Conservation (phyloP, 345 rosid species). For the Hirschfeldia incana region DNA sequence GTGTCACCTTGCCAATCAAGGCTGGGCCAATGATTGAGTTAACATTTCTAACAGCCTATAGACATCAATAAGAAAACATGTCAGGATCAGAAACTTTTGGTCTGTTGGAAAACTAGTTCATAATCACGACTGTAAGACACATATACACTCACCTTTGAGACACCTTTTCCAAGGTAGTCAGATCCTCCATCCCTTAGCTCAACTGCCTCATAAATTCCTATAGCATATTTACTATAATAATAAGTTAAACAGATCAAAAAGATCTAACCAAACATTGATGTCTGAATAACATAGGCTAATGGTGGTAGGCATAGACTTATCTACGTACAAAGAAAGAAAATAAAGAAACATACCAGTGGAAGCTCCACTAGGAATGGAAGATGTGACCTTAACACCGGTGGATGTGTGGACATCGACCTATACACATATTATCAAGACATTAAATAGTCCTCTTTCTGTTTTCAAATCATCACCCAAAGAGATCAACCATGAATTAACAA, state of each 20-base stretch:
- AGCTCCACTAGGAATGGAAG: conserved; percentile 96
- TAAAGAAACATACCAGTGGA: conserved; percentile 65
- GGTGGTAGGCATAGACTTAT: neutral
- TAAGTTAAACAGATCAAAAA: neutral
- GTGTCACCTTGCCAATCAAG: conserved; percentile 74
- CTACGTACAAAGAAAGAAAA: neutral
- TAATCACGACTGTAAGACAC: neutral
- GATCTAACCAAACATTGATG: neutral
- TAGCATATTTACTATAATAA: neutral
- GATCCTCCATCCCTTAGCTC: conserved; percentile 95
- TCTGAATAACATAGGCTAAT: neutral
- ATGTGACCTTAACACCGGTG: conserved; percentile 56
- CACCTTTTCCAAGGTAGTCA: conserved; percentile 96
- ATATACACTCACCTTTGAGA: conserved; percentile 54
- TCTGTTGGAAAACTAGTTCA: neutral
- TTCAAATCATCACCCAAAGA: neutral
- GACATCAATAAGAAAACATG: neutral
- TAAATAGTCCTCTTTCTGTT: neutral
- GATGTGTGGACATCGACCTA: conserved; percentile 45
- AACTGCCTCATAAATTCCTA: conserved; percentile 89
- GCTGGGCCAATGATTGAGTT: conserved; percentile 82
- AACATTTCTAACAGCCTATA: conserved; percentile 80
- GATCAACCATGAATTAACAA: neutral
- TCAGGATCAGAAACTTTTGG: neutral
- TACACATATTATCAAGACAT: neutral